Evolutionary conservation across 2,329 filamentous ascomycete species (phyloP), one percentile per base, ranked within the genome.

Genomic region (Fusarium tuaranense): DNA sequence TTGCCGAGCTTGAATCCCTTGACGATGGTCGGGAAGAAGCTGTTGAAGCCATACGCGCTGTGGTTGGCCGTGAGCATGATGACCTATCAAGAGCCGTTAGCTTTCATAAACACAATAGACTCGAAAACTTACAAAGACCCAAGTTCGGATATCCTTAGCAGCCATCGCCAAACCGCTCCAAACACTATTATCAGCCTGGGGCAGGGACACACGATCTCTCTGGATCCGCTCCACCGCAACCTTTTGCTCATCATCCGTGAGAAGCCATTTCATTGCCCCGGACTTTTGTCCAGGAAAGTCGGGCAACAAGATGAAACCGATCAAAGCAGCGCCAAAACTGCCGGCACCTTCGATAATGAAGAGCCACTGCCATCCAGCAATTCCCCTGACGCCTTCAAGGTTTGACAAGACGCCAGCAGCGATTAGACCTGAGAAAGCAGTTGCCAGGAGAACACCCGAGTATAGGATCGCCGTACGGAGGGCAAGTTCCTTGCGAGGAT

Each of bases 271-370:
- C 2, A 36, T 61, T 13, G 58, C 63, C 8, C 53, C 53, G 20
- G 53, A 57, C n/a, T 57, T 57, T 36, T 57, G 53, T 2, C 74
- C 76, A 12, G 73, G 69, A n/a, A 68, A 77, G 14, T 78, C 74
- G 7, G 73, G 69, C 12, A 76, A 65, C 6, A 77, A 18, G 22
- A 74, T 53, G 16, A 75, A 60, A 0, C 68, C 67, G n/a, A 72
- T 13, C 1, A 76, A n/a, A 9, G 74, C 78, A 5, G 71, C 57
- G 3, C 65, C 39, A 32, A 78, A 71, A 41, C 71, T 79, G 6
- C 74, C 85, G 2, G 85, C 83, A 9, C 91, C 91, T 78, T 93
- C 90, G 25, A 93, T 88, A 53, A 93, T 91, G 58, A 72, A 74
- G 7, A 74, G 69, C 71, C 69, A 74, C 13, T 71, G 66, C 91